Evolutionary conservation across 2,329 filamentous ascomycete genomes (phyloP), one percentile per base, ranked within the genome.

Genomic region (Hymenoscyphus occultus): DNA sequence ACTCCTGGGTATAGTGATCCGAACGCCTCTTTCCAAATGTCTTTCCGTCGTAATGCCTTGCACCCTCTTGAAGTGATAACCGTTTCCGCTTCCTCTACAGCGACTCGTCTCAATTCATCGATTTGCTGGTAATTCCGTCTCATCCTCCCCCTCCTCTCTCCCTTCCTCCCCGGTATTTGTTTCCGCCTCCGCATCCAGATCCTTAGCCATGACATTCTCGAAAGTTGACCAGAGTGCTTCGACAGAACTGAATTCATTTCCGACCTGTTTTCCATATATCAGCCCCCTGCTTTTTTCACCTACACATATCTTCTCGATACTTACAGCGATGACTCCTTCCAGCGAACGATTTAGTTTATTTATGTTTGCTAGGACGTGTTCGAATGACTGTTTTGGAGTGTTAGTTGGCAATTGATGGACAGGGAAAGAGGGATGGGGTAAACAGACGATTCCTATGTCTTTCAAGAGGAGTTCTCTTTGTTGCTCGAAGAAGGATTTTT

Each of bases 141-240:
- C 65, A 6, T 70, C 67, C 28, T 66, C 69, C 35, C 57, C 64
- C 16, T 62, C 61, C 16, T 42, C 63, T 22, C 59, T 69, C 54
- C 69, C 73, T 48, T 75, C 76, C 16, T 73, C 73, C 22, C 61
- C 69, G 35, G 65, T 64, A 72, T 71, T 57, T 63, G 67, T 73
- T 54, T 76, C 71, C 71, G 69, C 62, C 19, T 75, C 69, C 2
- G 74, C 72, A 60, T 79, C 80, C 2, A 80, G 78, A 64, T 90
- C 84, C 73, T 90, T 91, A 9, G 86, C 91, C 93, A 97, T 98
- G 72, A 98, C 93, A 71, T 89, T 91, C 80, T 99, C 95, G 75
- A 99, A 98, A 74, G 96, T 92, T 48, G 91, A 96, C 95, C 95
- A 99, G 16, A 99, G 84, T 39, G 92, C 93, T 78, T 99, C 95